Evolutionary conservation across 345 rosid species (phyloP).

Genomic region (Balakata baccata): DNA sequence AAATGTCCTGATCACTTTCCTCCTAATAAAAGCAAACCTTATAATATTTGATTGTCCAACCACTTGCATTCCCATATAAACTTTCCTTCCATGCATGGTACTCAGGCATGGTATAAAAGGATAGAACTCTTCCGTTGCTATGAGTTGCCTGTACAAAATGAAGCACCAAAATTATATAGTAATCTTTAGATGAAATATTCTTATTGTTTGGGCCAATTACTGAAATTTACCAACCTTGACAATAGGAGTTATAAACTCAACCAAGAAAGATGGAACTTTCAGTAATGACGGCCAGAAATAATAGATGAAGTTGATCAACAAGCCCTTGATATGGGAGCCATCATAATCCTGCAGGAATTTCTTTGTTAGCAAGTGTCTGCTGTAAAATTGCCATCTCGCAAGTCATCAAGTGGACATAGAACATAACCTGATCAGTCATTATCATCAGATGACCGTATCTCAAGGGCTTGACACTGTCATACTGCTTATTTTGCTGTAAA

Average conservation of each 20-base stretch:
- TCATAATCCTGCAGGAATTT: constrained; percentile 72
- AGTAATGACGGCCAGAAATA: constrained; percentile 96
- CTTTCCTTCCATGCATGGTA: constrained; percentile 85
- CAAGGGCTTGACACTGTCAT: constrained; percentile 68
- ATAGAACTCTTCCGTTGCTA: constrained; percentile 40
- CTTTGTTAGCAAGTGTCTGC: neutral
- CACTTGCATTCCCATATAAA: constrained; percentile 53
- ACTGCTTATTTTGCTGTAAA: constrained; percentile 71
- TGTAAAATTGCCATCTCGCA: neutral
- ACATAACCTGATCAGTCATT: constrained; percentile 91
- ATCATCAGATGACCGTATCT: constrained; percentile 99
- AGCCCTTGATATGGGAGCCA: constrained; percentile 96
- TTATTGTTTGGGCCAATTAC: neutral
- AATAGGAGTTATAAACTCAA: constrained; percentile 94
- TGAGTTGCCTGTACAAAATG: constrained; percentile 56
- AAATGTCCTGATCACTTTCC: neutral
- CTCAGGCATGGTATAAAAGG: constrained; percentile 94
- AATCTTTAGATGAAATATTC: neutral
- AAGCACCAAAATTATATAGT: neutral
- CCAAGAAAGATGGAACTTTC: constrained; percentile 75
- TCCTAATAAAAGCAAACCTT: constrained; percentile 53
- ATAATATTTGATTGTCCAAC: constrained; percentile 90
- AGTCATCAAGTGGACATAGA: neutral
- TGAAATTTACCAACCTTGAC: constrained; percentile 60
- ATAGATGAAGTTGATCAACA: constrained; percentile 87